Evolutionary conservation across 2,329 filamentous ascomycete genomes (phyloP).

Genomic region (Microsporum canis): DNA sequence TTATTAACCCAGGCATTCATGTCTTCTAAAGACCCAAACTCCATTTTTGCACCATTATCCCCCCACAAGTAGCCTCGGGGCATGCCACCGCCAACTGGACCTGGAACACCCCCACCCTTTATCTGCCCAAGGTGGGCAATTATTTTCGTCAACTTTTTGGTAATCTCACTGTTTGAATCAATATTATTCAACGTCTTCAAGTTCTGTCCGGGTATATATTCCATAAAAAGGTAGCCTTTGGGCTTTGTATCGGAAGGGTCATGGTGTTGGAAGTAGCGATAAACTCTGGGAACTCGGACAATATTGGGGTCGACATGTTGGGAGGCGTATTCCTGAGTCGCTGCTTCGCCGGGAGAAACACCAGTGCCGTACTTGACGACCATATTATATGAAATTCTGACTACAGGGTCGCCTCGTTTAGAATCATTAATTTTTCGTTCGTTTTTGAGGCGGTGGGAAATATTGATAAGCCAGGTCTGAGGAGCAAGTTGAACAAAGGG

Average conservation of each 20-base stretch:
- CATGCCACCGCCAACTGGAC: slow-evolving; percentile 14
- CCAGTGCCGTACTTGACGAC: slow-evolving; percentile 16
- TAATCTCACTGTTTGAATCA: slow-evolving; percentile 8
- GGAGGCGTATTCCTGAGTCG: slow-evolving; percentile 17
- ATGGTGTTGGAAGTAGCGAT: slow-evolving; percentile 15
- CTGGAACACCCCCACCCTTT: slow-evolving; percentile 9
- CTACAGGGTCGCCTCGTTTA: slow-evolving; percentile 9
- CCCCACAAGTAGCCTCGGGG: slow-evolving; percentile 17
- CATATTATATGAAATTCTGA: slow-evolving; percentile 13
- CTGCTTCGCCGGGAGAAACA: slow-evolving; percentile 10
- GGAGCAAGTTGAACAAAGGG: slow-evolving; percentile 3
- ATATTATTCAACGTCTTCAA: slow-evolving; percentile 12
- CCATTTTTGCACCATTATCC: slow-evolving; percentile 13
- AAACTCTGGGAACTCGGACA: slow-evolving; percentile 16
- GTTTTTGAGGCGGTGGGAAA: neutral
- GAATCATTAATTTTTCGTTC: neutral
- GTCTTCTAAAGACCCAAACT: slow-evolving; percentile 10
- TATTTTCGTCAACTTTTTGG: slow-evolving; percentile 13
- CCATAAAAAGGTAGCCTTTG: slow-evolving; percentile 20
- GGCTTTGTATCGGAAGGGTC: slow-evolving; percentile 5
- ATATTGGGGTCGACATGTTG: slow-evolving; percentile 13
- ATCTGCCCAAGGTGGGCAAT: slow-evolving; percentile 13
- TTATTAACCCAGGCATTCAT: slow-evolving; percentile 12
- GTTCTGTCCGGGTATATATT: slow-evolving; percentile 16
- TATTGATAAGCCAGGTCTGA: slow-evolving; percentile 5